These are phyloP conservation scores for Brassica carinata DNA, from an alignment of 345 rosid genomes.

Conservation along the genomic window DNA sequence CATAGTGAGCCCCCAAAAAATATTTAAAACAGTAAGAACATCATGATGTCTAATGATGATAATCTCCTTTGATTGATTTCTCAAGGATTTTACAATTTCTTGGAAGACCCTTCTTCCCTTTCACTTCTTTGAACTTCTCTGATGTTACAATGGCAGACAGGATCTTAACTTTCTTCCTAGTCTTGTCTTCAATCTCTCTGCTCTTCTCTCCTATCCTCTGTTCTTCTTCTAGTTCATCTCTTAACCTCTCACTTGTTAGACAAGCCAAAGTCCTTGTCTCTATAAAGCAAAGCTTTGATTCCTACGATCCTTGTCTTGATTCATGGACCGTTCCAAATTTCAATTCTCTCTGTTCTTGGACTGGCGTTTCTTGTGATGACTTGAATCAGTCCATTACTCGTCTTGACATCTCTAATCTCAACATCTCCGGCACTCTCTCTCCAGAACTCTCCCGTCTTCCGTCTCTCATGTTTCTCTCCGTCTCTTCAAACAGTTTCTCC, in stretches of 20 bases:
- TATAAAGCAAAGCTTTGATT: constrained; percentile 49
- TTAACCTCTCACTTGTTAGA: constrained; percentile 42
- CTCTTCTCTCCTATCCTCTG: constrained; percentile 27
- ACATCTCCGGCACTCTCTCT: constrained; percentile 62
- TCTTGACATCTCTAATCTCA: constrained; percentile 55
- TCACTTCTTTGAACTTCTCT: constrained; percentile 26
- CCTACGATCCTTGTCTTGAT: constrained; percentile 51
- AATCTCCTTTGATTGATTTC: constrained; percentile 23
- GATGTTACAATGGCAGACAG: constrained; percentile 42
- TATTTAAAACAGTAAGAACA: constrained; percentile 18
- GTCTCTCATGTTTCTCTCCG: constrained; percentile 48
- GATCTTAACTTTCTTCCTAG: constrained; percentile 31
- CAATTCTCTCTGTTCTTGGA: constrained; percentile 55
- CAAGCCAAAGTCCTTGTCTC: constrained; percentile 64
- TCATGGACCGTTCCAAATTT: constrained; percentile 56
- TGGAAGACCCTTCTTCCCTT: constrained; percentile 36
- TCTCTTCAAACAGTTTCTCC: constrained; percentile 57
- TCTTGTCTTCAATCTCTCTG: constrained; percentile 33
- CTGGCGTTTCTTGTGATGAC: constrained; percentile 51
- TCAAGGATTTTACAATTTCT: constrained; percentile 28
- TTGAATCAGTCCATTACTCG: constrained; percentile 47
- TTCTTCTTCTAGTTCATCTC: constrained; percentile 43
- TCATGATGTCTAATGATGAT: constrained; percentile 36
- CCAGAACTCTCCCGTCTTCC: constrained; percentile 51
- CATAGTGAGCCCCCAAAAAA: constrained; percentile 35